These are phyloP conservation scores for Phytophthora meadii DNA, from an alignment of 352 stramenopile species.

Conservation along the genomic window DNA sequence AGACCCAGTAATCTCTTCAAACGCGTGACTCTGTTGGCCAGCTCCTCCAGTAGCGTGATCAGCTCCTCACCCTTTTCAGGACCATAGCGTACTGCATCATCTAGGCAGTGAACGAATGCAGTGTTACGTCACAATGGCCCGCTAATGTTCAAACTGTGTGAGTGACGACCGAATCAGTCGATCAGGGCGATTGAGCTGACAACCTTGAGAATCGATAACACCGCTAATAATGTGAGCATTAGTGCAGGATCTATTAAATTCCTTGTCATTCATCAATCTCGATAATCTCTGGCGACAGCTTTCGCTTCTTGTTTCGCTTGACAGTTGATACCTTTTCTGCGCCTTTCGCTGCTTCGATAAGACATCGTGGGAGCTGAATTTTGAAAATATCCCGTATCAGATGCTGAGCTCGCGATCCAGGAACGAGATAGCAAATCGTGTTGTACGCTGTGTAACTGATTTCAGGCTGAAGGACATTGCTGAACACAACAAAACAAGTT, in stretches of 20 bases:
- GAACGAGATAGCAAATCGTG: conserved; percentile 76
- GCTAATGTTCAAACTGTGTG: conserved; percentile 33
- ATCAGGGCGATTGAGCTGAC: too few species aligned
- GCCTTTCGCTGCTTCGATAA: conserved; percentile 2
- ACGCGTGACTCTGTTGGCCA: background rate
- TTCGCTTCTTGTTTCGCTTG: conserved; percentile 30
- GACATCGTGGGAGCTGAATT: conserved; percentile 21
- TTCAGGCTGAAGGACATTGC: conserved; percentile 64
- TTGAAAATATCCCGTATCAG: conserved; percentile 31
- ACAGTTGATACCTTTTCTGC: background rate
- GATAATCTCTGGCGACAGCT: conserved; percentile 27
- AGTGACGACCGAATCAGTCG: too few species aligned
- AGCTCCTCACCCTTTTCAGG: conserved; percentile 48
- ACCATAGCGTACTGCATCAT: conserved; percentile 69
- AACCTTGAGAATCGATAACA: too few species aligned
- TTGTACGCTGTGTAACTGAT: conserved; percentile 84
- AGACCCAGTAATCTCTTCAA: conserved; percentile 62
- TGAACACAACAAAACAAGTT: conserved; percentile 17
- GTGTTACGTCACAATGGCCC: conserved; percentile 81
- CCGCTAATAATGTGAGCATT: too few species aligned
- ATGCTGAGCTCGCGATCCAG: conserved; percentile 45
- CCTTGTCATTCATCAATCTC: conserved; percentile 33
- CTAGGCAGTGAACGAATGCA: conserved; percentile 86
- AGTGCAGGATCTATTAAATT: too few species aligned
- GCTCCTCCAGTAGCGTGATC: conserved; percentile 36